Percentiles rank a stretch among this genome's conserved stretches.
These are phyloP conservation scores for Tylopilus cervinicoccineus DNA, from an alignment of 768 basidiomycete species.

Conservation along the genomic window DNA sequence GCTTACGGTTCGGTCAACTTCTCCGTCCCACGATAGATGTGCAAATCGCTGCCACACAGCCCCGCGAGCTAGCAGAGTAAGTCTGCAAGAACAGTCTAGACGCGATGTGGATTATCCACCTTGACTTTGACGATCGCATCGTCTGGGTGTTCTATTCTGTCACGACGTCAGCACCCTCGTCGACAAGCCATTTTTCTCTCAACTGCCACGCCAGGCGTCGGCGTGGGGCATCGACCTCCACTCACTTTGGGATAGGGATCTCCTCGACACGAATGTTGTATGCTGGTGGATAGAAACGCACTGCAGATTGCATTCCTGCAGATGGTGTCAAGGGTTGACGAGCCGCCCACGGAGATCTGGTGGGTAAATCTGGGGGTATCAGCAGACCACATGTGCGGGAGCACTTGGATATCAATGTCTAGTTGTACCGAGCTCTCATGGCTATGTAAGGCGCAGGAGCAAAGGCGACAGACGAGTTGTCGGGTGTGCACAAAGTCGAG, in stretches of 20 bases:
- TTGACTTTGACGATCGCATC: slow-evolving; percentile 76
- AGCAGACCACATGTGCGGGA: too few relatives aligned
- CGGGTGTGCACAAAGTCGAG: too few relatives aligned
- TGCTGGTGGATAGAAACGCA: slow-evolving; percentile 64
- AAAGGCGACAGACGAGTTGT: too few relatives aligned
- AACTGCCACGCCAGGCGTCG: background rate
- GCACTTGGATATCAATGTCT: too few relatives aligned
- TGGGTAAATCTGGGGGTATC: too few relatives aligned
- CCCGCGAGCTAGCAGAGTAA: slow-evolving; percentile 48
- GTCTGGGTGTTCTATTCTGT: slow-evolving; percentile 66
- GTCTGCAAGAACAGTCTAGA: background rate
- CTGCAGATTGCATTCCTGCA: slow-evolving; percentile 21
- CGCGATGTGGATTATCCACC: slow-evolving; percentile 35
- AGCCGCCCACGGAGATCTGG: background rate
- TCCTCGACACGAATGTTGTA: slow-evolving; percentile 70
- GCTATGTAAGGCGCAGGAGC: too few relatives aligned
- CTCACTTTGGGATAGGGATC: slow-evolving; percentile 52
- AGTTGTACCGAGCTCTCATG: too few relatives aligned
- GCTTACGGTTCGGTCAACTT: slow-evolving; percentile 50
- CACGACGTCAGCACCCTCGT: background rate
- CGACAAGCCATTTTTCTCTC: background rate
- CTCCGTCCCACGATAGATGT: slow-evolving; percentile 66
- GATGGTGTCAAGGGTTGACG: background rate
- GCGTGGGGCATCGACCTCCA: slow-evolving; percentile 12
- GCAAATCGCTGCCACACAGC: slow-evolving; percentile 73